Evolutionary conservation across 176 grass and related monocot species (phyloP).

Genomic region (Stipa capillata): DNA sequence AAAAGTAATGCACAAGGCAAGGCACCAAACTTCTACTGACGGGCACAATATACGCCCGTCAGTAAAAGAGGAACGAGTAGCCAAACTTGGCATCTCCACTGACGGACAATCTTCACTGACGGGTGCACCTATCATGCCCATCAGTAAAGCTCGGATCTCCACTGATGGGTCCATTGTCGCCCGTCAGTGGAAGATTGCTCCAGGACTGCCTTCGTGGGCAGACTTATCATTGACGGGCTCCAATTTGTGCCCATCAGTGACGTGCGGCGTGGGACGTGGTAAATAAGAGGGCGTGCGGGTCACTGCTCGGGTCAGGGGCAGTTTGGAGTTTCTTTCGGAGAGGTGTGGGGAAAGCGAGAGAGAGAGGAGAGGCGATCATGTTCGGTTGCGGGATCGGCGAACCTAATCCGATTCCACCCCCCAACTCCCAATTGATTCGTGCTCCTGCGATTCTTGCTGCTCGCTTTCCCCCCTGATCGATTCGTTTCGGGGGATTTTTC

Average conservation of each 20-base stretch:
- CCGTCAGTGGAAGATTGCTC: too few relatives aligned
- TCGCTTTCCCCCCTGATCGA: background rate
- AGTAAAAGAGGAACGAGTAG: too few relatives aligned
- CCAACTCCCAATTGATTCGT: background rate
- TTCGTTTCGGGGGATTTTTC: slow-evolving; percentile 3
- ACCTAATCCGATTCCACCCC: slow-evolving; percentile 9
- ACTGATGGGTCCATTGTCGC: too few relatives aligned
- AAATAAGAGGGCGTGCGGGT: background rate
- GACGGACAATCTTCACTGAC: too few relatives aligned
- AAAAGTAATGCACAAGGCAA: too few relatives aligned
- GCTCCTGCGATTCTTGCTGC: background rate
- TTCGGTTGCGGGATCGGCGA: background rate
- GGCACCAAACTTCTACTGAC: too few relatives aligned
- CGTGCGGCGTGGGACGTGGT: background rate
- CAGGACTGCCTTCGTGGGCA: too few relatives aligned
- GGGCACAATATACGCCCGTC: too few relatives aligned
- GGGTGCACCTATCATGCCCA: too few relatives aligned
- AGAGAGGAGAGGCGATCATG: background rate
- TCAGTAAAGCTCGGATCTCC: too few relatives aligned
- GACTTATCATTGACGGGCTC: too few relatives aligned
- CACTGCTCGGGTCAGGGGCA: background rate
- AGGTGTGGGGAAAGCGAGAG: background rate
- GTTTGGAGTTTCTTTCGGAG: slow-evolving; percentile 6
- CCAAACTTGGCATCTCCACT: too few relatives aligned
- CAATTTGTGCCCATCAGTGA: background rate